phyloP scores from a whole-genome alignment of 208 protist genomes.

The Trypanosomatidae sp. region DNA sequence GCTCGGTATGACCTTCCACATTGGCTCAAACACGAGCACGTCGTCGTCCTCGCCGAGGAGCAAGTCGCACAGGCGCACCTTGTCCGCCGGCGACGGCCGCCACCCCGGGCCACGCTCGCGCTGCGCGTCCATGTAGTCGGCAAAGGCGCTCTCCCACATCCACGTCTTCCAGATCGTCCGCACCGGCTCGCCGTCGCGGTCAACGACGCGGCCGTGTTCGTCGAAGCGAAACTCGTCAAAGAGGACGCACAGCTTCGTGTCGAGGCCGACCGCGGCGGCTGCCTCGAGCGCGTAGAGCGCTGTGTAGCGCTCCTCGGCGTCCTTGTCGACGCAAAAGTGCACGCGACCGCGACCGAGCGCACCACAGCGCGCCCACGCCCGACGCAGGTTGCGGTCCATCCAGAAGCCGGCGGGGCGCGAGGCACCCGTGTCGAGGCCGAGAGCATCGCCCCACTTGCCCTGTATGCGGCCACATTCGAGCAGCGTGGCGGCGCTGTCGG shows the following conservation, averaged over 20 bases:
- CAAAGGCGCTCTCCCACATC: conserved; percentile 85
- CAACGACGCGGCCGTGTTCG: conserved; percentile 45
- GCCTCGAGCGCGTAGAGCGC: conserved; percentile 64
- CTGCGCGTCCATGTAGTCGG: conserved; percentile 44
- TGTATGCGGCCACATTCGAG: conserved; percentile 83
- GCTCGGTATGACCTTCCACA: conserved; percentile 88
- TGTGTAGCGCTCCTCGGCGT: conserved; percentile 82
- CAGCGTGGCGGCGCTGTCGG: conserved; percentile 80
- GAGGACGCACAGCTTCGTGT: conserved; percentile 73
- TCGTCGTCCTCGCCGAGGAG: conserved; percentile 57
- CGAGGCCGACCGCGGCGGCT: conserved; percentile 55
- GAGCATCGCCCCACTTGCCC: conserved; percentile 69
- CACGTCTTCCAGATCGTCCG: conserved; percentile 86
- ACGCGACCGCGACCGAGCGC: conserved; percentile 62
- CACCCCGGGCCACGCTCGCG: conserved; percentile 45
- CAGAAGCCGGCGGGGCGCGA: conserved; percentile 43
- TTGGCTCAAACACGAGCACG: conserved; percentile 76
- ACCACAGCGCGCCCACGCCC: conserved; percentile 44
- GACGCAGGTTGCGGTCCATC: conserved; percentile 36
- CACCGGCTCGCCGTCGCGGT: conserved; percentile 62
- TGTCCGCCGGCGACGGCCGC: conserved; percentile 44
- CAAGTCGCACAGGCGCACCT: conserved; percentile 79
- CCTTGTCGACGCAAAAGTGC: conserved; percentile 82
- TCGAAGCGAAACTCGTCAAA: conserved; percentile 86
- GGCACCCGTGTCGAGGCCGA: conserved; percentile 40